Evolutionary conservation across 306 rosid species (phyloP).

Genomic region (Datisca glomerata): DNA sequence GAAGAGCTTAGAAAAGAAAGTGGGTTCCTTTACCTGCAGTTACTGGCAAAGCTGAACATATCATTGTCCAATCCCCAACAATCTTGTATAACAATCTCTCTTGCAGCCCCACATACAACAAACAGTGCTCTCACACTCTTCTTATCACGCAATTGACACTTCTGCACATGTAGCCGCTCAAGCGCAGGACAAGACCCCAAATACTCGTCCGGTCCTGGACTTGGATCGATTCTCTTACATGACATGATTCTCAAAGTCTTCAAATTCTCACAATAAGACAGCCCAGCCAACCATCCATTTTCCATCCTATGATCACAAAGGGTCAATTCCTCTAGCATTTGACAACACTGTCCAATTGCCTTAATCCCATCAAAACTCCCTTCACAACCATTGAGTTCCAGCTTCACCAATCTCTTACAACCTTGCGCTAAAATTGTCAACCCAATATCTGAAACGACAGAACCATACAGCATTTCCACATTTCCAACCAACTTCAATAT

Average conservation of each 20-base stretch:
- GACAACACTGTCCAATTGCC: conserved; percentile 80
- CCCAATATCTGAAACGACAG: conserved; percentile 66
- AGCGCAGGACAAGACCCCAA: conserved; percentile 57
- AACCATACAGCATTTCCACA: conserved; percentile 41
- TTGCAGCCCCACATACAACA: conserved; percentile 39
- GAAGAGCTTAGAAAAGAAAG: conserved; percentile 1
- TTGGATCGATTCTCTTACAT: conserved; percentile 46
- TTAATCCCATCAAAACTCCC: conserved; percentile 87
- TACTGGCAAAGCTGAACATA: conserved; percentile 39
- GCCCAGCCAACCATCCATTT: conserved; percentile 71
- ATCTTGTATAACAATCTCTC: conserved; percentile 54
- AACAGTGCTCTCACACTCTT: conserved; percentile 39
- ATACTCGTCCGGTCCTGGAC: conserved; percentile 53
- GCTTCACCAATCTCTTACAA: conserved; percentile 68
- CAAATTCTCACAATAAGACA: conserved; percentile 67
- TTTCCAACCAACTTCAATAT: conserved; percentile 49
- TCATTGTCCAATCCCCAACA: conserved; percentile 76
- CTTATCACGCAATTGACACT: conserved; percentile 59
- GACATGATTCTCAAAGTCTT: conserved; percentile 60
- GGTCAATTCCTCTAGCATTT: conserved; percentile 76
- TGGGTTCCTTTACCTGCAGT: conserved; percentile 43
- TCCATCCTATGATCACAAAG: conserved; percentile 78
- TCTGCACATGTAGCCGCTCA: conserved; percentile 51
- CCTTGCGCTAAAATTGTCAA: conserved; percentile 81
- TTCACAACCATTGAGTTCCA: conserved; percentile 73